A percentile compares a stretch with the other conserved stretches of the same genome.
These are phyloP conservation scores for Cystobasidium ongulense DNA, from an alignment of 768 basidiomycete species.

Conservation along the genomic window DNA sequence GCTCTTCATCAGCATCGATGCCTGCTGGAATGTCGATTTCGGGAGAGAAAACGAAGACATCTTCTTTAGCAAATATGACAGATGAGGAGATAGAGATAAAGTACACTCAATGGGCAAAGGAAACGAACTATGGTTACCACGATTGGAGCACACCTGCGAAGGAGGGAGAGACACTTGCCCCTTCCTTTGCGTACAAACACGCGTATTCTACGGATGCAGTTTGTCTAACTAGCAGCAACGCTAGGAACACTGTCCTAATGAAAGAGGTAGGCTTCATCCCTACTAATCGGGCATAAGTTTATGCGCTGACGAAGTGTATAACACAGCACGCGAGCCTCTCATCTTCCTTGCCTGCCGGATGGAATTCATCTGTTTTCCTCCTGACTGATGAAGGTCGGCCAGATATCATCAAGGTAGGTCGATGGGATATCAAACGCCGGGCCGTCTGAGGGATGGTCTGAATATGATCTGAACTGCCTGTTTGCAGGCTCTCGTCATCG, in stretches of 20 bases:
- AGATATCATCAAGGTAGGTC: conserved; percentile 73
- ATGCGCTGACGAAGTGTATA: background rate
- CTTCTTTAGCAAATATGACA: conserved; percentile 52
- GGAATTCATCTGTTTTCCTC: conserved; percentile 88
- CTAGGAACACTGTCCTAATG: conserved; percentile 84
- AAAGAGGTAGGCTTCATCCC: conserved; percentile 59
- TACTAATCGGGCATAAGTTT: background rate
- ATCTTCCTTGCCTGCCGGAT: conserved; percentile 85
- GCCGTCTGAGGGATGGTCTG: background rate
- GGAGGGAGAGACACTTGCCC: conserved; percentile 47
- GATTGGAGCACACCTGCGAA: conserved; percentile 60
- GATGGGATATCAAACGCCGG: background rate
- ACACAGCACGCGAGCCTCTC: conserved; percentile 78
- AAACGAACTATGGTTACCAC: conserved; percentile 80
- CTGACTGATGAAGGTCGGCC: conserved; percentile 86
- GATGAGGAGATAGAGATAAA: conserved; percentile 61
- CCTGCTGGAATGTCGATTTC: background rate
- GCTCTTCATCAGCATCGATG: background rate
- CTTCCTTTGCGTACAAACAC: conserved; percentile 66
- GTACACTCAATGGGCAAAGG: conserved; percentile 77
- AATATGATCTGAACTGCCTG: background rate
- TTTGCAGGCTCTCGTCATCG: conserved; percentile 51
- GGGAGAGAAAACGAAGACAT: background rate
- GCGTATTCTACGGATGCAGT: conserved; percentile 76
- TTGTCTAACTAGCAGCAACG: conserved; percentile 75